These are phyloP conservation scores for Endotrypanum monterogeii DNA, from an alignment of 208 protist genomes.

Conservation along the genomic window DNA sequence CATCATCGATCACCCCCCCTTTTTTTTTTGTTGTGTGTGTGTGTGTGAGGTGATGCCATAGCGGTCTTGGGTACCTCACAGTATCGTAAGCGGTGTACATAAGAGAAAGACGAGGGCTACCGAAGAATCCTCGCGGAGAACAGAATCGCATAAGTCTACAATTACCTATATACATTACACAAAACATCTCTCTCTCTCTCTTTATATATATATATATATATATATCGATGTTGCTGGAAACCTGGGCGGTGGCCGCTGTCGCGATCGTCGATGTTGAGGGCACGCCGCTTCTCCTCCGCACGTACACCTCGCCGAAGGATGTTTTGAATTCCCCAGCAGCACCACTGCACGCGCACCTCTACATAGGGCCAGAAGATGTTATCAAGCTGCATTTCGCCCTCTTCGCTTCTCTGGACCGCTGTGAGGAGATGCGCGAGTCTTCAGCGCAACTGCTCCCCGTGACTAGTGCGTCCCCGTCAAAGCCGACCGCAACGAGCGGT, in stretches of 20 bases:
- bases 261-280: slow-evolving; percentile 60
- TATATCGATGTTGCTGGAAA: slow-evolving; percentile 35
- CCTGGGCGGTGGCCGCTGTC: slow-evolving; percentile 76
- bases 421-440: slow-evolving; percentile 50
- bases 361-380: slow-evolving; percentile 74
- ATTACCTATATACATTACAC: background rate
- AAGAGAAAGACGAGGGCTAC: background rate
- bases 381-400: slow-evolving; percentile 78
- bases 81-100: background rate
- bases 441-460: background rate
- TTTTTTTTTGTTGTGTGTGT: background rate
- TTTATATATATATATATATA: background rate
- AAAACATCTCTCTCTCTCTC: no score
- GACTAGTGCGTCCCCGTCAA: background rate
- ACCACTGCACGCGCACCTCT: slow-evolving; percentile 66
- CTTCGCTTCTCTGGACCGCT: slow-evolving; percentile 77
- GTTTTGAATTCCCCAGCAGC: slow-evolving; percentile 55
- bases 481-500: background rate
- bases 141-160: background rate
- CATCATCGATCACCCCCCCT: background rate
- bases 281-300: slow-evolving; percentile 66
- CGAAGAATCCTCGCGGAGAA: background rate
- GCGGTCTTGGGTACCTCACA: background rate
- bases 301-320: slow-evolving; percentile 57
- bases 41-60: no score